Base-by-base conservation (phyloP, 2,329 filamentous ascomycete genomes). In the Pseudogymnoascus sp. region DNA sequence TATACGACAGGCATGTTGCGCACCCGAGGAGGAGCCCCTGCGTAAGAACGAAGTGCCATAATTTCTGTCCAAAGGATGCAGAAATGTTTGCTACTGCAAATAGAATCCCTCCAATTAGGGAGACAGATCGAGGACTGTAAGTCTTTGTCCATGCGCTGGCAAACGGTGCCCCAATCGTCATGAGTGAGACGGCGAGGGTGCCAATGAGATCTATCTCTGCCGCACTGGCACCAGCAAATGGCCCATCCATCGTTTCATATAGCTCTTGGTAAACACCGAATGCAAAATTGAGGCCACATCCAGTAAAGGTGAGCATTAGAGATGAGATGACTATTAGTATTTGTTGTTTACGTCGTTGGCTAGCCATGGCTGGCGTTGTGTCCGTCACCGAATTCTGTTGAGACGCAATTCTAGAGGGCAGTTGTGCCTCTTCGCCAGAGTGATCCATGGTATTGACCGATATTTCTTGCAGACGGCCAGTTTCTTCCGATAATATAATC, bases 191-290 rank as follows among this genome's bases (percentile, higher is more conserved):
- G 2, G 73, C 67, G 3, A 76, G 67, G 5, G 74, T 76, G 10
- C 75, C 75, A 35, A 77, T 76, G 72, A 77, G 68, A 63, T 75
- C 75, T 60, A 78, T 77, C 33, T 71, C 63, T 2, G 74, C 75
- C 0, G 76, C 68, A 1, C 70, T 71, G n/a, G 74, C 73, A 13
- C 71, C 69, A 0, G 70, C 70, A 62, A 78, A 78, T 0, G 76
- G 76, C 0, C 69, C 71, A n/a, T 65, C 64, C 66, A 76, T 69
- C 3, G 70, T 68, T 59, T 76, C 74, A 38, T 76, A 77, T 0
- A 76, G 69, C 5, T 72, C 75, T 68, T 77, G 75, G 53, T 76
- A 77, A 38, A 78, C 73, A 33, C 76, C 76, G 42, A 76, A 77
- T 9, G 73, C 71, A 62, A 78, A 78, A 53, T 72, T 74, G 19